These are phyloP conservation scores for Plasmodium vinckei DNA, from an alignment of 169 alveolate species.

Conservation along the genomic window DNA sequence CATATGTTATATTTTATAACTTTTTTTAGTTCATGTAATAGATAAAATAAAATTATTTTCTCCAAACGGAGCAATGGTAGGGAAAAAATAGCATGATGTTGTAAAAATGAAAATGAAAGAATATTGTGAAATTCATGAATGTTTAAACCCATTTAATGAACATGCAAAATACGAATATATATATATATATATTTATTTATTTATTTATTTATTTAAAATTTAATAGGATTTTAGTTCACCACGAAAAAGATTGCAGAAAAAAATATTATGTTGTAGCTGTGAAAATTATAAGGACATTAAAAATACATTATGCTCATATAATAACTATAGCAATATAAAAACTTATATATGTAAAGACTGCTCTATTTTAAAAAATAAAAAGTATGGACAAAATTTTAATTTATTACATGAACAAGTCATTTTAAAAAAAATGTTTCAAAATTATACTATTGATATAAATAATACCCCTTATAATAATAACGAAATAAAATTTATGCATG, in stretches of 20 bases:
- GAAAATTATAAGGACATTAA: conserved; percentile 32
- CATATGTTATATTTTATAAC: background rate
- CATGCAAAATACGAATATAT: background rate
- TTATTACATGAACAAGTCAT: background rate
- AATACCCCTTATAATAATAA: background rate
- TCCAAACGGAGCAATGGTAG: conserved; percentile 16
- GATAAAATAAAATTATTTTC: conserved; percentile 9
- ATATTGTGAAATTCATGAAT: too few relatives aligned
- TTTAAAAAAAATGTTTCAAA: background rate
- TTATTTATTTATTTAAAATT: too few relatives aligned
- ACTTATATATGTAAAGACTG: conserved; percentile 54
- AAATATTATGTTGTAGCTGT: conserved; percentile 46
- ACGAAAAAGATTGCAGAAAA: background rate
- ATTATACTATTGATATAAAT: background rate
- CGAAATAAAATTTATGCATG: background rate
- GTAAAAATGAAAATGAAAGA: too few relatives aligned
- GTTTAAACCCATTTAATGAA: too few relatives aligned
- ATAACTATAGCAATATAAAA: conserved; percentile 33
- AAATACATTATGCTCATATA: conserved; percentile 31
- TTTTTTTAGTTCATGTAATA: background rate
- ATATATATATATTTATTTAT: background rate
- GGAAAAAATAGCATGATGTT: background rate
- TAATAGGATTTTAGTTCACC: background rate
- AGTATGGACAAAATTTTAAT: conserved; percentile 7
- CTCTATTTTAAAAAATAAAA: conserved; percentile 33